A percentile compares a stretch with the other conserved stretches of the same genome.
These are phyloP conservation scores for Pseudogymnoascus sp. DNA, from an alignment of 2,329 filamentous ascomycete species.

Conservation along the genomic window DNA sequence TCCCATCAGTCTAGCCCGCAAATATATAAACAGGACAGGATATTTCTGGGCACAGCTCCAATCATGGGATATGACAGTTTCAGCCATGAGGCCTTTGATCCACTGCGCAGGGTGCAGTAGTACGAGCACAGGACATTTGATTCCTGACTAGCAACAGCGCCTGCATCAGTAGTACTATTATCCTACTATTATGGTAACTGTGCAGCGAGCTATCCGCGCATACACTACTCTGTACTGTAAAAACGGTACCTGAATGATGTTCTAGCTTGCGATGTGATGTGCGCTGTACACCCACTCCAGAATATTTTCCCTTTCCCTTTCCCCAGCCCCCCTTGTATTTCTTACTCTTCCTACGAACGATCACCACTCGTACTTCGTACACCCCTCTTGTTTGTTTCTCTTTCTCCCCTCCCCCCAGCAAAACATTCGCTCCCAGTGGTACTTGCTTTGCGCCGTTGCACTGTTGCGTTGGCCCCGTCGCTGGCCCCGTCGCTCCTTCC, in stretches of 20 bases:
- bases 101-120: not conserved
- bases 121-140: not conserved
- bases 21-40: constrained; percentile 1
- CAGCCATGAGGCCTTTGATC: not conserved
- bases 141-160: too few relatives aligned
- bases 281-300: not conserved
- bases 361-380: not conserved
- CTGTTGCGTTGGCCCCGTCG: not conserved
- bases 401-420: not conserved
- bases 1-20: not conserved
- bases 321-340: not conserved
- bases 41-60: not conserved
- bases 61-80: constrained; percentile 8
- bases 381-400: not conserved
- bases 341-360: not conserved
- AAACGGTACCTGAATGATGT: not conserved
- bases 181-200: not conserved
- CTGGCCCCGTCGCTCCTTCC: not conserved
- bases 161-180: not conserved
- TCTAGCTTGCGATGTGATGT: not conserved
- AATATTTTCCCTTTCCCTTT: not conserved
- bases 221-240: not conserved
- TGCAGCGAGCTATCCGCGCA: not conserved
- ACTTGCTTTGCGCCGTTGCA: not conserved
- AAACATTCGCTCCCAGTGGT: not conserved